Evolutionary conservation across 1,139 yeast genomes (phyloP).

Genomic region (Wickerhamiella pararugosa): DNA sequence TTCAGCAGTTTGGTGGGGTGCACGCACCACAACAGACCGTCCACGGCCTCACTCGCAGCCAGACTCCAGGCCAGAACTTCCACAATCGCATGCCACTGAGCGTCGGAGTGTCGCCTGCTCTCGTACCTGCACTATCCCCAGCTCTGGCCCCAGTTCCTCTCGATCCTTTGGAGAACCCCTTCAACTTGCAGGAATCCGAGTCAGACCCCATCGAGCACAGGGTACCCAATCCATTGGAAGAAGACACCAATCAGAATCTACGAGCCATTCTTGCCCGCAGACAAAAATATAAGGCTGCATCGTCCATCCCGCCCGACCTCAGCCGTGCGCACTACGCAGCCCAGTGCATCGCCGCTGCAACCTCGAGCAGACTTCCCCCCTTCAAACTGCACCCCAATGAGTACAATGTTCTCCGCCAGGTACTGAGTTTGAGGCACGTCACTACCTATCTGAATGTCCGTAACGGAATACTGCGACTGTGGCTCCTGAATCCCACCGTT

Average conservation of each 20-base stretch:
- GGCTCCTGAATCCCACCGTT: slow-evolving; percentile 31
- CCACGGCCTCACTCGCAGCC: too few relatives aligned
- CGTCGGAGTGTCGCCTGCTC: slow-evolving; percentile 3
- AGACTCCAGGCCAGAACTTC: too few relatives aligned
- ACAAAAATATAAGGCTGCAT: slow-evolving; percentile 25
- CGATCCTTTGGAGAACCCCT: neutral
- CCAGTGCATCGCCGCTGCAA: slow-evolving; percentile 30
- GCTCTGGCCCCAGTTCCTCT: slow-evolving; percentile 4
- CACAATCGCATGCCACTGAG: neutral
- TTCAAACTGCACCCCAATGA: slow-evolving; percentile 25
- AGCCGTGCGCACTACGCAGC: slow-evolving; percentile 26
- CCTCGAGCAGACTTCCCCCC: slow-evolving; percentile 29
- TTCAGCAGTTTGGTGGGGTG: too few relatives aligned
- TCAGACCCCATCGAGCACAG: slow-evolving; percentile 1
- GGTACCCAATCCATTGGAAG: neutral
- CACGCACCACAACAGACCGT: too few relatives aligned
- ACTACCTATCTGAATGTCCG: slow-evolving; percentile 30
- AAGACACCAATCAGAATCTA: neutral
- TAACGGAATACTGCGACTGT: slow-evolving; percentile 30
- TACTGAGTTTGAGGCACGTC: slow-evolving; percentile 26
- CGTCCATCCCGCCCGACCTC: slow-evolving; percentile 28
- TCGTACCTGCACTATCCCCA: slow-evolving; percentile 4
- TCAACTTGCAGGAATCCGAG: slow-evolving; percentile 3
- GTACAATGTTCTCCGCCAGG: slow-evolving; percentile 24
- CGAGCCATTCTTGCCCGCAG: slow-evolving; percentile 11